Evolutionary conservation across 352 stramenopile genomes (phyloP).

Genomic region (Phytophthora sp.): DNA sequence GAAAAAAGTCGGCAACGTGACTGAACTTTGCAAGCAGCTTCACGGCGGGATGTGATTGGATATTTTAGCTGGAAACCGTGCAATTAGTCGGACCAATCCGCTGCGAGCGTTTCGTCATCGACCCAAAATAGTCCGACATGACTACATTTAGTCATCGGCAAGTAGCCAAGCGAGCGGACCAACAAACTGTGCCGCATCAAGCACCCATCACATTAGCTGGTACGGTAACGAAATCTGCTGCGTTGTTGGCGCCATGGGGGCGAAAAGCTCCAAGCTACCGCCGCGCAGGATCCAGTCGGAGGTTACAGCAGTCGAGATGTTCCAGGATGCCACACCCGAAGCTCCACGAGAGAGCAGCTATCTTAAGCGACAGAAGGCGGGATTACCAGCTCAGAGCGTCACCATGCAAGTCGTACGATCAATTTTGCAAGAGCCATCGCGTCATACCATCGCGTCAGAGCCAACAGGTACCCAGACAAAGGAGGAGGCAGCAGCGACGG

Average conservation of each 20-base stretch:
- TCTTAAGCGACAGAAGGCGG: constrained; percentile 13
- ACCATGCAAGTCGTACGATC: constrained; percentile 8
- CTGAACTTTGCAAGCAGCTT: constrained; percentile 33
- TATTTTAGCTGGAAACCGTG: background rate
- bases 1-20: too few relatives aligned
- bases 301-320: constrained; percentile 30
- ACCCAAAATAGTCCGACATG: constrained; percentile 21
- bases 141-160: constrained; percentile 33
- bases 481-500: constrained; percentile 10
- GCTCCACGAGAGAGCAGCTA: background rate
- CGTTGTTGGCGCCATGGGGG: constrained; percentile 47
- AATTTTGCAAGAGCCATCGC: background rate
- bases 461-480: background rate
- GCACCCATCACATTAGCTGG: background rate
- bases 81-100: constrained; percentile 21
- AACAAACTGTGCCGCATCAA: too few relatives aligned
- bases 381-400: background rate
- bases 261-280: constrained; percentile 62
- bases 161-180: too few relatives aligned
- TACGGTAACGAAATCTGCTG: constrained; percentile 7
- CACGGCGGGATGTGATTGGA: constrained; percentile 11
- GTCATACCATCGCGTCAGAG: background rate
- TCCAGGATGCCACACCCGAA: constrained; percentile 18
- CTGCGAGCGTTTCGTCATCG: constrained; percentile 10
- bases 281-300: constrained; percentile 31